Evolutionary conservation across 768 basidiomycete genomes (phyloP).

Genomic region (Serpula lacrymans): DNA sequence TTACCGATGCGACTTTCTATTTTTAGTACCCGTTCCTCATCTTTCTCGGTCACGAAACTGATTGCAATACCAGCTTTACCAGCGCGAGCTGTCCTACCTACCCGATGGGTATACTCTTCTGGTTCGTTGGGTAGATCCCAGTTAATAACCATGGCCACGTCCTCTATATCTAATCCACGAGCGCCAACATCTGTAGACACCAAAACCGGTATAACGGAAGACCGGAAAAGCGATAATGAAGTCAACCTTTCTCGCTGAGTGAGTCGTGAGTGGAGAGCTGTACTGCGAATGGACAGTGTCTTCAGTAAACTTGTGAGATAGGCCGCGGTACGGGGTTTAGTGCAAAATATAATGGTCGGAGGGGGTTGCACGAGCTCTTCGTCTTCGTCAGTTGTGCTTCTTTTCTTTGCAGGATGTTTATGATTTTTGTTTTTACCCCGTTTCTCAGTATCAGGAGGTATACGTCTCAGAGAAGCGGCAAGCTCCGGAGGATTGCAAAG

Average conservation of each 20-base stretch:
- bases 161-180: constrained; percentile 93
- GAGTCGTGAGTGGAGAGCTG: constrained; percentile 89
- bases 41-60: constrained; percentile 92
- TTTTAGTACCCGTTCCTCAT: constrained; percentile 76
- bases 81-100: constrained; percentile 88
- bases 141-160: constrained; percentile 94
- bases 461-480: constrained; percentile 62
- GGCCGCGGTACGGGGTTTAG: constrained; percentile 81
- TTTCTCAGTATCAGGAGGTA: constrained; percentile 51
- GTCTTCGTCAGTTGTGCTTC: constrained; percentile 28
- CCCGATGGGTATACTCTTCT: constrained; percentile 96
- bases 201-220: constrained; percentile 83
- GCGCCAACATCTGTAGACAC: constrained; percentile 95
- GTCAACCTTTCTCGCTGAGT: constrained; percentile 87
- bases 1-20: constrained; percentile 87
- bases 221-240: constrained; percentile 84
- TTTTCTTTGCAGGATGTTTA: constrained; percentile 30
- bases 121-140: constrained; percentile 92
- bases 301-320: constrained; percentile 82
- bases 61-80: constrained; percentile 88
- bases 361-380: constrained; percentile 74
- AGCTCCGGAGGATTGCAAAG: constrained; percentile 86
- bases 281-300: constrained; percentile 75
- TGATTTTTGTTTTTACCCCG: constrained; percentile 19
- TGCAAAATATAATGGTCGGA: constrained; percentile 94